Base-by-base conservation (phyloP, 2,329 filamentous ascomycete genomes). In the Fusarium domesticum region DNA sequence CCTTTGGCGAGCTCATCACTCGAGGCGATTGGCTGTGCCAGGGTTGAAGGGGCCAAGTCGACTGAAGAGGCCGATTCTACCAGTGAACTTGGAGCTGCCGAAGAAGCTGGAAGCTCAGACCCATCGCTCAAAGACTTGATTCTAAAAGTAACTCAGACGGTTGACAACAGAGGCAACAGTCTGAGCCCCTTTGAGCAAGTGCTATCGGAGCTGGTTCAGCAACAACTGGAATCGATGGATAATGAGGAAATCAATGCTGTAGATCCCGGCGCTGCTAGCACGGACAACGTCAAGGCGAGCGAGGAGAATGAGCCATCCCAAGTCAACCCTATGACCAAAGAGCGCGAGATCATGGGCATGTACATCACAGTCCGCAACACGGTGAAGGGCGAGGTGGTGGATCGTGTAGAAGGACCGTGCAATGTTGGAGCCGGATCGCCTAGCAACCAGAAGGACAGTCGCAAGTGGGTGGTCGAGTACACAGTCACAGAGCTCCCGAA, bases 401-500 rank as follows among this genome's bases (percentile, higher is more conserved):
- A 70, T 0, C 82, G 89, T 3, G 87, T 89, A 0, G 52, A 67
- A 12, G 8, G 23, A 2, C 10, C 20, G 4, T 10, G 5, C 7
- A 3, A 35, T 2, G 6, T 14, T n/a, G n/a, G 2, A 14, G 11
- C 16, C 14, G 23, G 23, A 15, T 11, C 12, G 6, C 11, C 6
- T 12, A 12, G 23, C 3, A 16, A 16, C 12, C 17, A 42, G n/a
- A 18, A 43, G 4, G n/a, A n/a, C n/a, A n/a, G n/a, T n/a, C 19
- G 5, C 6, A 10, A 30, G 15, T 96, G 91, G 91, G 64, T 70
- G 1, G 71, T 96, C n/a, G 81, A 93, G 56, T 96, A 95, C 66
- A 76, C 83, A 28, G 69, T 96, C 37, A 75, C 77, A 35, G 85
- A 91, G 52, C 70, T 90, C 2, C 40, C 66, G 0, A 51, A 55